These are phyloP conservation scores for Venturia effusa DNA, from an alignment of 2,329 filamentous ascomycete genomes.

Conservation along the genomic window DNA sequence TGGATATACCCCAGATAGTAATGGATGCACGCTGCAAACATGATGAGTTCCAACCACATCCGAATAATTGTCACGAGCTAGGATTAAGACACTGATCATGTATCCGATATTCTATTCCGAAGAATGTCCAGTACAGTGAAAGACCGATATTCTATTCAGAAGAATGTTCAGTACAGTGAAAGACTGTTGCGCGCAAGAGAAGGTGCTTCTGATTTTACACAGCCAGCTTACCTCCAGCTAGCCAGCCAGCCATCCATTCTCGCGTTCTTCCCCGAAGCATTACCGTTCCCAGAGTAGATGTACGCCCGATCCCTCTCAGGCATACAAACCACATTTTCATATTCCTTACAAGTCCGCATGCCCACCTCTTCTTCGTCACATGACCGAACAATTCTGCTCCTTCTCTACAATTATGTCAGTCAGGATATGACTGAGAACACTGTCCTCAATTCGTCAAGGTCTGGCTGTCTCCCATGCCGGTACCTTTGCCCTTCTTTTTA, in stretches of 20 bases:
- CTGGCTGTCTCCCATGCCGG: not conserved
- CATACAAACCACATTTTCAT: not conserved
- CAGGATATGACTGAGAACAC: not conserved
- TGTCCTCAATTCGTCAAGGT: not conserved
- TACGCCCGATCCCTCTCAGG: not conserved
- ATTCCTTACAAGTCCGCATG: not conserved
- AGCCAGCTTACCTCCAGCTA: not conserved
- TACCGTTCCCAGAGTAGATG: not conserved
- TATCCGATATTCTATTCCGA: no score
- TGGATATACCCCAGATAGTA: no score
- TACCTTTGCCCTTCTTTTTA: conserved; percentile 19
- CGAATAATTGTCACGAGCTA: no score
- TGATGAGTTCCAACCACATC: no score
- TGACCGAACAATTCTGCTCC: not conserved
- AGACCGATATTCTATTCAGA: not conserved
- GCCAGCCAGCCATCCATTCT: not conserved
- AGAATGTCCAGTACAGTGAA: no score
- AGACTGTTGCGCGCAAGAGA: no score
- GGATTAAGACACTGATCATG: no score
- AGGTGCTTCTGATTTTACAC: not conserved
- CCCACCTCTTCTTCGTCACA: not conserved
- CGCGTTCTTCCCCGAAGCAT: not conserved
- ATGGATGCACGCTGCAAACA: no score
- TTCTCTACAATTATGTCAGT: not conserved
- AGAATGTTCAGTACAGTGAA: no score